A percentile compares a stretch with the other conserved stretches of the same genome.
These are phyloP conservation scores for Spiraea crenata DNA, from an alignment of 331 rosid species.

Conservation along the genomic window DNA sequence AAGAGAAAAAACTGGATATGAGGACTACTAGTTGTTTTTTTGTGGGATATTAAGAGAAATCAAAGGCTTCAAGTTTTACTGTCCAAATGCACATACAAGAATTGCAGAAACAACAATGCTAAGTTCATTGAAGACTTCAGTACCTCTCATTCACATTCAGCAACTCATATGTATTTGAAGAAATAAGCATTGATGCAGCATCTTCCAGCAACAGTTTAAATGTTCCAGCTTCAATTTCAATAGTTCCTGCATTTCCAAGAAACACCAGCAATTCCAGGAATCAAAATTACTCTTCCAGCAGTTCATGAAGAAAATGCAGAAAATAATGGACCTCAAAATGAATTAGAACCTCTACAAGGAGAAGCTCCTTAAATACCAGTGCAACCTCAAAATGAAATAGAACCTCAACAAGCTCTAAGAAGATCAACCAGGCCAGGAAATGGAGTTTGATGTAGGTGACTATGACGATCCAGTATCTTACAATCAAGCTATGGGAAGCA, in stretches of 20 bases:
- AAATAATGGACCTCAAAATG: too few relatives aligned
- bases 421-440: neutral
- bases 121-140: neutral
- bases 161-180: neutral
- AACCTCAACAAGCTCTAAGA: neutral
- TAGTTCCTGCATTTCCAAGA: too few relatives aligned
- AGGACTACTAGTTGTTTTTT: neutral
- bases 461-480: too few relatives aligned
- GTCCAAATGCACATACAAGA: neutral
- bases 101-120: slow-evolving; percentile 2
- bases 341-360: too few relatives aligned
- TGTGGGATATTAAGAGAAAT: neutral
- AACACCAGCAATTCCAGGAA: too few relatives aligned
- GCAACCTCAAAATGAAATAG: neutral
- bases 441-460: neutral
- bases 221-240: too few relatives aligned
- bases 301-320: too few relatives aligned
- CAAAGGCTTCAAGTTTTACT: neutral
- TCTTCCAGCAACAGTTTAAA: too few relatives aligned
- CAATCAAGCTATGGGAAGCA: too few relatives aligned
- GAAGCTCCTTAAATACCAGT: neutral
- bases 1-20: neutral
- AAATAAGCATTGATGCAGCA: neutral
- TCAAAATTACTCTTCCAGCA: too few relatives aligned
- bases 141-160: too few relatives aligned